Percentiles rank a stretch among this genome's conserved stretches.
Conservation (phyloP, 805 yeast genomes). For the Wickerhamomyces tratensis region DNA sequence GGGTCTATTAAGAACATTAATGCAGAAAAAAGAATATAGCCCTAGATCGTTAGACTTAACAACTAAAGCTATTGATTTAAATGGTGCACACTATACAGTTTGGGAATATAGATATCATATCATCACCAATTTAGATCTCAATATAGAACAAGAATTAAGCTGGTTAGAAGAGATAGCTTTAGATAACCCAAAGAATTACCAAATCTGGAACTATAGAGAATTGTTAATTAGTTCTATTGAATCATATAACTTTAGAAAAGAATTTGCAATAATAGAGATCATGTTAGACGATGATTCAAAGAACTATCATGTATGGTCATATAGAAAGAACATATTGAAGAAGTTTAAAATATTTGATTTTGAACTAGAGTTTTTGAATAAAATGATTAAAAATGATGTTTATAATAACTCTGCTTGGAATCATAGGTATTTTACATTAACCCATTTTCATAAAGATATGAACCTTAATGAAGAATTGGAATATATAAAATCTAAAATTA, state of each 20-base stretch:
- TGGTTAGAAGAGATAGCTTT: constrained; percentile 76
- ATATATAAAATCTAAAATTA: constrained; percentile 40
- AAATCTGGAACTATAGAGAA: constrained; percentile 93
- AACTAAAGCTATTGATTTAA: constrained; percentile 45
- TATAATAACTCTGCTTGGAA: constrained; percentile 93
- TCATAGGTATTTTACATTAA: constrained; percentile 58
- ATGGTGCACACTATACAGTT: constrained; percentile 87
- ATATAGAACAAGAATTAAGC: constrained; percentile 44
- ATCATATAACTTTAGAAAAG: constrained; percentile 38
- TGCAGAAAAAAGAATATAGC: constrained; percentile 50
- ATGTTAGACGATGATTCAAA: constrained; percentile 77
- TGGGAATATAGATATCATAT: constrained; percentile 69
- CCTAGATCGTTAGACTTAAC: constrained; percentile 67
- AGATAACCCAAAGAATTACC: constrained; percentile 83
- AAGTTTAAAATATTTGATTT: constrained; percentile 37
- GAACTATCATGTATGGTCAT: constrained; percentile 96
- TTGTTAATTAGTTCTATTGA: constrained; percentile 34
- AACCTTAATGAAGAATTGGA: constrained; percentile 38
- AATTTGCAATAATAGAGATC: constrained; percentile 50
- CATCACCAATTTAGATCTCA: constrained; percentile 27
- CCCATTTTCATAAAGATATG: constrained; percentile 13
- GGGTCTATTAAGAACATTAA: constrained; percentile 51
- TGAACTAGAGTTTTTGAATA: constrained; percentile 44
- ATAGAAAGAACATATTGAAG: constrained; percentile 73
- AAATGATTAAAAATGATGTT: constrained; percentile 49